Evolutionary conservation across 768 basidiomycete genomes (phyloP).

Genomic region (Pisolithus tinctorius): DNA sequence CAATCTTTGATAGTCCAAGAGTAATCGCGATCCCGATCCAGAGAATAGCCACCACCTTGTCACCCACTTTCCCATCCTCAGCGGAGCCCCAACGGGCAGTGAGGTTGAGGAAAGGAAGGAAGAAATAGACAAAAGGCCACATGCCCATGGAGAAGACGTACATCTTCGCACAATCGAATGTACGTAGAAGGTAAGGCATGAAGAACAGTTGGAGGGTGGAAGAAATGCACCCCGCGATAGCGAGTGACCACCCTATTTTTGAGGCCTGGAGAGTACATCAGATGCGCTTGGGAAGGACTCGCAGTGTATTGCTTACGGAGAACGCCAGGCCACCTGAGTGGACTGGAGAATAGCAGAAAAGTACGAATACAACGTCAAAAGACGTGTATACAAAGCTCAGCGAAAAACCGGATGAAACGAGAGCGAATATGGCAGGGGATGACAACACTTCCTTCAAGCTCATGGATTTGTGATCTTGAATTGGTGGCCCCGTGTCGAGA

Average conservation of each 20-base stretch:
- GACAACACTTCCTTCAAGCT: constrained; percentile 35
- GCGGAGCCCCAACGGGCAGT: constrained; percentile 36
- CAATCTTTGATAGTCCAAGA: constrained; percentile 38
- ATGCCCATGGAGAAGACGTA: constrained; percentile 49
- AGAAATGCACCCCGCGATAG: constrained; percentile 43
- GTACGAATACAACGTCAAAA: constrained; percentile 62
- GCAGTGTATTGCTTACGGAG: constrained; percentile 34
- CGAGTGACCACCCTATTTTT: constrained; percentile 57
- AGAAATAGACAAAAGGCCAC: constrained; percentile 48
- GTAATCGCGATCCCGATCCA: constrained; percentile 47
- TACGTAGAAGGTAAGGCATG: constrained; percentile 49
- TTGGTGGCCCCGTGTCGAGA: constrained; percentile 1
- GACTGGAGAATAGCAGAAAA: constrained; percentile 61
- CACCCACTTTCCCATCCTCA: constrained; percentile 19
- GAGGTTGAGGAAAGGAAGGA: constrained; percentile 46
- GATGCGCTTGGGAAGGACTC: not conserved
- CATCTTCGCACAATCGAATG: constrained; percentile 41
- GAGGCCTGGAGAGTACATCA: constrained; percentile 31
- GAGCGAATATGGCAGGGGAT: constrained; percentile 45
- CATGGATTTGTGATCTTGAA: constrained; percentile 19
- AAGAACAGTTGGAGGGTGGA: constrained; percentile 44
- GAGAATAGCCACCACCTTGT: constrained; percentile 26
- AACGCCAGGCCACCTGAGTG: constrained; percentile 51
- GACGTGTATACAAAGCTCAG: constrained; percentile 49
- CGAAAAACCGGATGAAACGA: constrained; percentile 46